Conservation (phyloP, 768 basidiomycete species). For the Paxillus involutus region DNA sequence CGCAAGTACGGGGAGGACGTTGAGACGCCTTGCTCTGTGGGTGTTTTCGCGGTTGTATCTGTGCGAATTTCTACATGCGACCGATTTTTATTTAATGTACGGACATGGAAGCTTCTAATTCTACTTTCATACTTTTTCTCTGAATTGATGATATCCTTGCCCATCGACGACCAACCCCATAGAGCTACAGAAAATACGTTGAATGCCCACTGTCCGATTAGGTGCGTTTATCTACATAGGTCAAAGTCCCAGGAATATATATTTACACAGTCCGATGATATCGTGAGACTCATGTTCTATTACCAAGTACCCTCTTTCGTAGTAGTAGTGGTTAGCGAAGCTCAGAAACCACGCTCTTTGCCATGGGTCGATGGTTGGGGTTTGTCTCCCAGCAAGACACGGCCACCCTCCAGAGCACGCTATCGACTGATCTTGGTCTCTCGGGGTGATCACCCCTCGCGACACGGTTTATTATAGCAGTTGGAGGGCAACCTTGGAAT, state of each 20-base stretch:
- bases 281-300: neutral
- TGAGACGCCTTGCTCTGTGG: neutral
- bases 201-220: neutral
- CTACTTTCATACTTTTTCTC: slow-evolving; percentile 2
- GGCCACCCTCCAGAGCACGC: slow-evolving; percentile 12
- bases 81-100: slow-evolving; percentile 16
- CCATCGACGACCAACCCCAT: neutral
- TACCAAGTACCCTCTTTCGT: neutral
- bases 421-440: slow-evolving; percentile 5
- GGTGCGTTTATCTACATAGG: neutral
- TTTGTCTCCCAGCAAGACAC: slow-evolving; percentile 7
- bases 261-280: neutral
- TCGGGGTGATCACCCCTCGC: neutral
- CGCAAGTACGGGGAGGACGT: neutral
- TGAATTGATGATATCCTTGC: slow-evolving; percentile 3
- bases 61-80: slow-evolving; percentile 6
- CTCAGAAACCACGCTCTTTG: slow-evolving; percentile 1
- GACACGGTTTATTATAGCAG: neutral
- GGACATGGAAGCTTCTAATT: slow-evolving; percentile 20
- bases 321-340: neutral
- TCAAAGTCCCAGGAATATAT: neutral
- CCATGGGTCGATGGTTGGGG: slow-evolving; percentile 14
- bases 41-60: neutral
- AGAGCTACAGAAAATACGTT: neutral
- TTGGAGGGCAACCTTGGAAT: neutral